Conservation (phyloP, 2,329 filamentous ascomycete species). For the Colletotrichum siamense region DNA sequence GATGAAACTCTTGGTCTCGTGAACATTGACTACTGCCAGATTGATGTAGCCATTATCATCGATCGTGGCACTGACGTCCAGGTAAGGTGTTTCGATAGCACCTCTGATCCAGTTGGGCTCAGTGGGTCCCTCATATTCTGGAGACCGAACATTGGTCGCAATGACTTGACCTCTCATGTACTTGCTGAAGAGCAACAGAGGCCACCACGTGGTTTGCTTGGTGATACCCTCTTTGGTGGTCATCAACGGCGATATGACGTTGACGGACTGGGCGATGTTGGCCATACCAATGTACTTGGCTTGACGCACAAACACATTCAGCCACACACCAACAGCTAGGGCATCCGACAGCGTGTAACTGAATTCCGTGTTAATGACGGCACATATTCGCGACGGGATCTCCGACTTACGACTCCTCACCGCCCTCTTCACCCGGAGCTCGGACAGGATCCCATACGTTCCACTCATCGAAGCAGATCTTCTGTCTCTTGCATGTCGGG, state of each 20-base stretch:
- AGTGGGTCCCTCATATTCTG: conserved; percentile 71
- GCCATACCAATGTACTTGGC: conserved; percentile 76
- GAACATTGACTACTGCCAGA: conserved; percentile 77
- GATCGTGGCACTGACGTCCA: conserved; percentile 70
- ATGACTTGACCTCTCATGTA: conserved; percentile 76
- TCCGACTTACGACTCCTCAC: conserved; percentile 61
- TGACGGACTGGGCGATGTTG: conserved; percentile 79
- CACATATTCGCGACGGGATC: not conserved
- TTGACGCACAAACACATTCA: conserved; percentile 80
- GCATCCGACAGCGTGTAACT: conserved; percentile 76
- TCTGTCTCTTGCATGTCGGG: conserved; percentile 63
- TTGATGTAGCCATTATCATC: conserved; percentile 64
- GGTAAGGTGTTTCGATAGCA: conserved; percentile 71
- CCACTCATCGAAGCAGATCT: conserved; percentile 86
- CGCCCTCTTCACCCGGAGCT: conserved; percentile 73
- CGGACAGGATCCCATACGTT: conserved; percentile 81
- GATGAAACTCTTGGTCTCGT: conserved; percentile 63
- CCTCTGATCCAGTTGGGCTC: conserved; percentile 69
- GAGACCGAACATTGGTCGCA: conserved; percentile 66
- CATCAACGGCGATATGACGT: conserved; percentile 80
- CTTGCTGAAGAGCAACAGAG: conserved; percentile 67
- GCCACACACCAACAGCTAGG: conserved; percentile 75
- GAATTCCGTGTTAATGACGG: not conserved
- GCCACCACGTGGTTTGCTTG: conserved; percentile 80
- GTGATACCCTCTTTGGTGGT: conserved; percentile 67